Evolutionary conservation across 1,284 basidiomycete species (phyloP).

Genomic region (Cerioporus squamosus): DNA sequence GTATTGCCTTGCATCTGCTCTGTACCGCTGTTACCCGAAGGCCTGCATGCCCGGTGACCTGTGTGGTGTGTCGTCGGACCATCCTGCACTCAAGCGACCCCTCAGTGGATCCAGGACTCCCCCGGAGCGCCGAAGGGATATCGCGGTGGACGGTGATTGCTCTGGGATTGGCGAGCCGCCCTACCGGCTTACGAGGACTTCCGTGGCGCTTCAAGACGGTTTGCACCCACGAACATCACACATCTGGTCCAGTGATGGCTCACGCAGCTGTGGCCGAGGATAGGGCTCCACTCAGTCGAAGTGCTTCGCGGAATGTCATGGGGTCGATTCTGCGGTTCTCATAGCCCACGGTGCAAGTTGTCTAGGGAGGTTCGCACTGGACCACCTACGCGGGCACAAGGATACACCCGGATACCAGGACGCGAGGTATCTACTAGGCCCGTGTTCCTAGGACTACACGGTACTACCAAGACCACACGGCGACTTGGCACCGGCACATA

Average conservation of each 20-base stretch:
- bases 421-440: not conserved
- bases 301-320: slow-evolving; percentile 6
- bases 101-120: not conserved
- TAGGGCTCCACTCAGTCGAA: slow-evolving; percentile 5
- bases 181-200: slow-evolving; percentile 1
- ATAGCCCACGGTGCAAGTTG: not conserved
- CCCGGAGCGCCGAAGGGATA: slow-evolving; percentile 10
- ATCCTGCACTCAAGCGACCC: not conserved
- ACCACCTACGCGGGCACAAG: not conserved
- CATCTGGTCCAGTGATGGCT: slow-evolving; percentile 6
- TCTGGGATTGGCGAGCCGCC: slow-evolving; percentile 4
- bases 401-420: slow-evolving; percentile 9
- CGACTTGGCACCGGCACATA: not conserved
- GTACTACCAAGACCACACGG: too few species aligned
- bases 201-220: too few species aligned
- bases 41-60: not conserved
- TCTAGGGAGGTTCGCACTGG: not conserved
- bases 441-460: not conserved
- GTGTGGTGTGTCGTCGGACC: slow-evolving; percentile 4
- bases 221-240: too few species aligned
- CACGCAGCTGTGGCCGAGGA: slow-evolving; percentile 6
- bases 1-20: slow-evolving; percentile 18
- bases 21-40: slow-evolving; percentile 18
- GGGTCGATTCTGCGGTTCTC: not conserved
- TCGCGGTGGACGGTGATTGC: not conserved